Evolutionary conservation across 345 rosid species (phyloP), one percentile per base, ranked within the genome.

Genomic region (Litchi chinensis): DNA sequence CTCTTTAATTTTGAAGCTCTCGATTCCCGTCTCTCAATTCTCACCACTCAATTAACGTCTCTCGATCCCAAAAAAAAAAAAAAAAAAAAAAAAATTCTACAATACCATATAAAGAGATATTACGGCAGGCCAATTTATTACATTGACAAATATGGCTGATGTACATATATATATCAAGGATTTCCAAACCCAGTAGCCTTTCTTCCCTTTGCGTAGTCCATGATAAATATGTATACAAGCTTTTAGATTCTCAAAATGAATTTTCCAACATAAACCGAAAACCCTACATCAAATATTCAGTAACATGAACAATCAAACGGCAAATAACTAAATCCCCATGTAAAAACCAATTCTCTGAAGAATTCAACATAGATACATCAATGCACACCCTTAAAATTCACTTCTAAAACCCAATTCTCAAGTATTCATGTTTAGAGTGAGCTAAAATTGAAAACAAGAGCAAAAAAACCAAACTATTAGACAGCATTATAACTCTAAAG

Each of bases 401-500:
- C 18, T 59, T 11, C 28, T 43, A 63, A 8, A 1, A 44, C 43
- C 41, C 40, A 63, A 24, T 8, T 63, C 22, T 41, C 37, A 9
- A 57, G n/a, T 19, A 57, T 57, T 10, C 22, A 32, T 13, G 4
- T 54, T 39, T 10, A 56, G 10, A 37, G 52, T 21, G 22, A 74
- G 59, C 41, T 74, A 74, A 74, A 74, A 60, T 10, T 74, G 21
- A 74, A n/a, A 74, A 59, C 15, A 22, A 39, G 7, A 19, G 6
- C 60, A 73, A 39, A 18, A 19, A 57, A 56, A 13, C 21, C 22
- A 1, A 60, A 60, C 22, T 39, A 15, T 8, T n/a, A 13, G 68
- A 65, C 41, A 15, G 15, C 32, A 54, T 19, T 21, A 6, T 15
- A 52, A 28, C 50, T 11, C 18, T 3, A 26, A 50, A 22, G 5